Percentiles rank a stretch among this genome's conserved stretches.
Evolutionary conservation across 495 filamentous ascomycete species (phyloP).

Genomic region (Geopyxis carbonaria): DNA sequence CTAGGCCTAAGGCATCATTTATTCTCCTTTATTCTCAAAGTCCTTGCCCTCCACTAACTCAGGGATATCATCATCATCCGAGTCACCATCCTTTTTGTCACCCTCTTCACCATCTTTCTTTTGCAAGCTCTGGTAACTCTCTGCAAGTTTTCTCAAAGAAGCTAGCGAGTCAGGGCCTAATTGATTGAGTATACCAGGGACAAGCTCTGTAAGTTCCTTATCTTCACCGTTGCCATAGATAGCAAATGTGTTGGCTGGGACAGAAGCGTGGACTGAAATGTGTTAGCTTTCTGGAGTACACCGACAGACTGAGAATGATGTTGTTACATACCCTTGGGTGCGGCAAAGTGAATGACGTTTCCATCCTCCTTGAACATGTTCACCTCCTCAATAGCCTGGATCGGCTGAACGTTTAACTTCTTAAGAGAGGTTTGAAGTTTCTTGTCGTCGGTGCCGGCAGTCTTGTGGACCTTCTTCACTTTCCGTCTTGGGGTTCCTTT

Average conservation of each 20-base stretch:
- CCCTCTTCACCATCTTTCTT: slow-evolving; percentile 65
- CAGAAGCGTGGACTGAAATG: slow-evolving; percentile 71
- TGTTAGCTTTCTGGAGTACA: slow-evolving; percentile 1
- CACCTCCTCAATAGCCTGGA: slow-evolving; percentile 98
- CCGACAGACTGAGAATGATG: slow-evolving; percentile 2
- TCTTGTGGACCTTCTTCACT: slow-evolving; percentile 92
- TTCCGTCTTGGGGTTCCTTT: slow-evolving; percentile 97
- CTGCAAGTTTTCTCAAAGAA: slow-evolving; percentile 89
- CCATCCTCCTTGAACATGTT: slow-evolving; percentile 99
- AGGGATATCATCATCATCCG: slow-evolving; percentile 79
- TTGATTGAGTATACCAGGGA: slow-evolving; percentile 98
- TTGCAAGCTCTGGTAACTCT: slow-evolving; percentile 99
- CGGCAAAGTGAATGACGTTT: slow-evolving; percentile 97
- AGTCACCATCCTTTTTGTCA: slow-evolving; percentile 53
- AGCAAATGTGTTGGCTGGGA: slow-evolving; percentile 95
- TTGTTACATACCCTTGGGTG: slow-evolving; percentile 85
- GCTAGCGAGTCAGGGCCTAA: slow-evolving; percentile 96
- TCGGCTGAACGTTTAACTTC: slow-evolving; percentile 93
- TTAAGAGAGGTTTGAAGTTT: slow-evolving; percentile 89
- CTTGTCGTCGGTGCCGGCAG: slow-evolving; percentile 87
- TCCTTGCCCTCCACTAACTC: slow-evolving; percentile 89
- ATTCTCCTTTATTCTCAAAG: slow-evolving; percentile 73
- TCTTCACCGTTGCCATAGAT: slow-evolving; percentile 98
- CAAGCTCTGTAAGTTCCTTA: slow-evolving; percentile 98
- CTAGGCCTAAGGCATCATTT: not conserved